Conservation (phyloP, 176 grass and related monocot genomes). For the Hsuehochloa calcarea region DNA sequence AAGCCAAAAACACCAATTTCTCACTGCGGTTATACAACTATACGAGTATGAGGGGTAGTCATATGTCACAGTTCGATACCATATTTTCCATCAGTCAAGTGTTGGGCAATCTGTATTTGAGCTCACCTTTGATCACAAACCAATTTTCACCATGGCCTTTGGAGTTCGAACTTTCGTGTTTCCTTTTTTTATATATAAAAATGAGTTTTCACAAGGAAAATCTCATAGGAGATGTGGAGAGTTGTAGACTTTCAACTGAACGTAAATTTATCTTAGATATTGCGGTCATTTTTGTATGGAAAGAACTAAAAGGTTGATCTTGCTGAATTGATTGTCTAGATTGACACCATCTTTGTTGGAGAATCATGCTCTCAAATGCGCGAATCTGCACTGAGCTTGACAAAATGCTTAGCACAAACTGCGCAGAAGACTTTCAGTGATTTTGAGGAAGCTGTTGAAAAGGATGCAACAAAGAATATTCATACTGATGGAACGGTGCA, state of each 20-base stretch:
- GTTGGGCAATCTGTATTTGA: background rate
- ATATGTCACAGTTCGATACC: background rate
- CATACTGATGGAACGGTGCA: constrained; percentile 95
- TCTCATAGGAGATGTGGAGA: background rate
- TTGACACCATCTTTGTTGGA: constrained; percentile 83
- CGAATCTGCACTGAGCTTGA: constrained; percentile 63
- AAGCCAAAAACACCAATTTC: background rate
- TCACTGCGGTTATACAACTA: background rate
- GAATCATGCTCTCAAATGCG: constrained; percentile 70
- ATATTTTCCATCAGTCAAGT: background rate
- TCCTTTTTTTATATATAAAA: background rate
- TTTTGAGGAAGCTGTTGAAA: constrained; percentile 95
- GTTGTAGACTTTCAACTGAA: background rate
- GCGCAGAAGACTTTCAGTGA: constrained; percentile 89
- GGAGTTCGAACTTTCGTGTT: background rate
- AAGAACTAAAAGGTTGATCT: constrained; percentile 4
- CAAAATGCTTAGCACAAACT: constrained; percentile 81
- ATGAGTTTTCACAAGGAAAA: background rate
- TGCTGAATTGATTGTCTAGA: constrained; percentile 45
- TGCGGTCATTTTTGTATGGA: background rate
- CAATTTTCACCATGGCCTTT: background rate
- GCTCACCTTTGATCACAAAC: background rate
- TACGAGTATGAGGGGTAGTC: background rate
- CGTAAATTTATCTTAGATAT: constrained; percentile 8
- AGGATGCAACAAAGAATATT: constrained; percentile 88